Percentiles rank a stretch among this genome's conserved stretches.
Evolutionary conservation across 2,329 filamentous ascomycete genomes (phyloP).

Genomic region (Fusarium multiceps): DNA sequence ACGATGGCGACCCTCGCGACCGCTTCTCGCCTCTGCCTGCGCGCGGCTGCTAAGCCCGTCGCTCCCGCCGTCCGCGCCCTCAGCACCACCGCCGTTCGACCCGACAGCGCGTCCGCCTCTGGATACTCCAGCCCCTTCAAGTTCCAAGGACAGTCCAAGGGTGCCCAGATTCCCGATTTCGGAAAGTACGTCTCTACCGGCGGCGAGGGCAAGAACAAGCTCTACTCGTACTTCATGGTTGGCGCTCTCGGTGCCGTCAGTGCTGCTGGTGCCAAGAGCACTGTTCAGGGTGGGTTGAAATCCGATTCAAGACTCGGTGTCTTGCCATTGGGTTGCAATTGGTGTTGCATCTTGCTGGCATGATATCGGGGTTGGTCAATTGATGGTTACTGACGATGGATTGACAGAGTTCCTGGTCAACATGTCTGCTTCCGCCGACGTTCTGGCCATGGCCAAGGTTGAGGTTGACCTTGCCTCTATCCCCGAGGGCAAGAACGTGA

Average conservation of each 20-base stretch:
- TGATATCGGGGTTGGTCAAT: slow-evolving; percentile 34
- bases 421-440: slow-evolving; percentile 99
- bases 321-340: slow-evolving; percentile 49
- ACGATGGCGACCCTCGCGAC: slow-evolving; percentile 76
- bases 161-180: slow-evolving; percentile 86
- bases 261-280: slow-evolving; percentile 95
- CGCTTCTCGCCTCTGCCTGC: slow-evolving; percentile 76
- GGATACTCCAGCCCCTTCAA: slow-evolving; percentile 73
- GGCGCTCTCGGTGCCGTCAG: slow-evolving; percentile 92
- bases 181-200: slow-evolving; percentile 83
- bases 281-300: slow-evolving; percentile 86
- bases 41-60: slow-evolving; percentile 60
- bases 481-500: slow-evolving; percentile 98
- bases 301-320: slow-evolving; percentile 7
- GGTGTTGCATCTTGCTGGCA: slow-evolving; percentile 19
- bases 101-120: slow-evolving; percentile 60
- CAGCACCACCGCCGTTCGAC: slow-evolving; percentile 64
- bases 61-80: slow-evolving; percentile 63
- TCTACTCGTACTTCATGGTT: slow-evolving; percentile 99
- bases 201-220: slow-evolving; percentile 77
- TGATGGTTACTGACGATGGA: slow-evolving; percentile 46
- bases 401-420: slow-evolving; percentile 95
- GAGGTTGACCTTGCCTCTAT: slow-evolving; percentile 94
- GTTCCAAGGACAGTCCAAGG: slow-evolving; percentile 69
- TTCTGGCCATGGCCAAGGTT: slow-evolving; percentile 99